Evolutionary conservation across 2,329 filamentous ascomycete species (phyloP), one percentile per base, ranked within the genome.

Genomic region (Byssochlamys sp.): DNA sequence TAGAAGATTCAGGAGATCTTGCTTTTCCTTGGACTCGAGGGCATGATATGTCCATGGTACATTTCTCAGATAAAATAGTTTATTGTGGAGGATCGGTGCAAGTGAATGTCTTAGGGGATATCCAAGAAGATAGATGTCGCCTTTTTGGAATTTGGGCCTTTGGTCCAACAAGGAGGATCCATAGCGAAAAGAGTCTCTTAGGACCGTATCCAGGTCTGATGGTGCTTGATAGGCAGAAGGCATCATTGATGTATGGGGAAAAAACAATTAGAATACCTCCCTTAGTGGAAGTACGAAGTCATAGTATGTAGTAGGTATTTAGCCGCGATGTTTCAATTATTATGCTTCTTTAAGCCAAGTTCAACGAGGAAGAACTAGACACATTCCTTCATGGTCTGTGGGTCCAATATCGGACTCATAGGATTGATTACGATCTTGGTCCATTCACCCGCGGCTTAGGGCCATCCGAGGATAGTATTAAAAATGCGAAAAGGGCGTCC

Each of bases 21-120:
- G 33, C 4, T 39, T 54, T 6, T 55, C 45, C 45, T 39, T 56
- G 14, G 60, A 61, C 39, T 61, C 60, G n/a, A 60, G 55, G 11
- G 57, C 31, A 6, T 57, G 49, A 50, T 61, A 60, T 55, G 52
- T 25, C 59, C 59, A 61, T 48, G 53, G 59, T 25, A 61, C 24
- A 19, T 33, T 35, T 31, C 54, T 55, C 26, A 28, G 28, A 10
- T 49, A 19, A 14, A 52, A 60, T 19, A 61, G 39, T 33, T 56
- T 56, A 45, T 60, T 57, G 11, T 61, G 59, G 19, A 60, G 54
- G 4, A 55, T 27, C 7, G 59, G 59, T 5, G 59, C 52, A 12
- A 55, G 53, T 2, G 58, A 59, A 39, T 59, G 58, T 12, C 55
- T 54, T 5, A 59, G 52, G 0, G 58, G 58, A 50, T 58, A 59